Percentiles rank a stretch among this genome's conserved stretches.
Evolutionary conservation across 495 filamentous ascomycete species (phyloP).

Genomic region (Penicillium bialowiezense): DNA sequence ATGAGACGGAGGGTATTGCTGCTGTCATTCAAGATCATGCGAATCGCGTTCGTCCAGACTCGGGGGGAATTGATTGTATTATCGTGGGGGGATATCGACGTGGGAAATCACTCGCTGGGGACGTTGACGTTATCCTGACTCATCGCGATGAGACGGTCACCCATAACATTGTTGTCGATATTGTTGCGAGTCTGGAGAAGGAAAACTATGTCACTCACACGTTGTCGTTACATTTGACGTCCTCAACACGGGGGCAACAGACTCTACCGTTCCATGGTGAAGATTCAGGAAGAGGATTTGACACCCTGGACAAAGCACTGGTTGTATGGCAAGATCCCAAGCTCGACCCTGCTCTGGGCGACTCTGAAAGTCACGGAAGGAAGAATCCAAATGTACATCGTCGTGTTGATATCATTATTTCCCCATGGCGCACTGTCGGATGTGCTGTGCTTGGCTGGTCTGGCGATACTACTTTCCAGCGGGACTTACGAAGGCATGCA

Average conservation of each 20-base stretch:
- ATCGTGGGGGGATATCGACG: slow-evolving; percentile 85
- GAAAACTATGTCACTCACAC: slow-evolving; percentile 78
- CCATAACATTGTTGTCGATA: slow-evolving; percentile 57
- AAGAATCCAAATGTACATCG: slow-evolving; percentile 70
- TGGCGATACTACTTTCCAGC: slow-evolving; percentile 82
- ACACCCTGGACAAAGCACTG: slow-evolving; percentile 85
- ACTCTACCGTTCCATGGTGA: slow-evolving; percentile 55
- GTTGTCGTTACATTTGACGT: slow-evolving; percentile 62
- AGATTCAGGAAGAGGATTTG: slow-evolving; percentile 50
- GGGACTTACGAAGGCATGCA: slow-evolving; percentile 78
- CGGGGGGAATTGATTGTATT: slow-evolving; percentile 56
- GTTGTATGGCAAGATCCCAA: slow-evolving; percentile 88
- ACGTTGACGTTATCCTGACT: slow-evolving; percentile 83
- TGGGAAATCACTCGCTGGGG: slow-evolving; percentile 69
- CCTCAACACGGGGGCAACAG: slow-evolving; percentile 67
- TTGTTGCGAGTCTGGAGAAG: slow-evolving; percentile 68
- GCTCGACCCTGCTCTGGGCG: slow-evolving; percentile 22
- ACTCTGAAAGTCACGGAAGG: slow-evolving; percentile 1
- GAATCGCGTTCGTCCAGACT: slow-evolving; percentile 38
- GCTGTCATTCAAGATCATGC: slow-evolving; percentile 61
- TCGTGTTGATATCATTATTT: slow-evolving; percentile 90
- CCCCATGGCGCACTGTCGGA: slow-evolving; percentile 82
- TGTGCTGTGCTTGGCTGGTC: slow-evolving; percentile 89
- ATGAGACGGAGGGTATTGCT: slow-evolving; percentile 71
- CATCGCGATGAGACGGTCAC: slow-evolving; percentile 72